Conservation (phyloP, 306 rosid species). For the Echinosophora koreensis region DNA sequence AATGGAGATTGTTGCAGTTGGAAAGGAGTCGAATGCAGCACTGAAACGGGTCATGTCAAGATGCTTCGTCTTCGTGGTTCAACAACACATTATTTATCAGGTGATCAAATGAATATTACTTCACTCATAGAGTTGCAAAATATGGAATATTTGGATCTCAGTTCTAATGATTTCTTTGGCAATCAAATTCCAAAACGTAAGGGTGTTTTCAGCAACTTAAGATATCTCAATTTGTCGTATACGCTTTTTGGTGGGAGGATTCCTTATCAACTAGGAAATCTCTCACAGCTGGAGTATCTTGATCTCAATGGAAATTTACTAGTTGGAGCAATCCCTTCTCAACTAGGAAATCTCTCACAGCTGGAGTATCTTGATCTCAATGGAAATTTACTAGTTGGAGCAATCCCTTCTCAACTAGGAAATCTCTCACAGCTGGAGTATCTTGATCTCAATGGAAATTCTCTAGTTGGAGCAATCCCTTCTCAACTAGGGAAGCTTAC, state of each 20-base stretch:
- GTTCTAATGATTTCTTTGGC: rapidly evolving
- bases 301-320: too few species aligned
- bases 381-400: too few species aligned
- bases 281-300: background rate
- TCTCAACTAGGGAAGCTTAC: background rate
- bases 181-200: background rate
- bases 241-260: rapidly evolving
- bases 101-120: background rate
- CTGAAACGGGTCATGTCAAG: background rate
- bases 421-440: background rate
- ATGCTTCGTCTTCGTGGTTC: slow-evolving; percentile 29
- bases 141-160: slow-evolving; percentile 37
- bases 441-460: background rate
- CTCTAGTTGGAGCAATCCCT: slow-evolving; percentile 1
- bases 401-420: too few species aligned
- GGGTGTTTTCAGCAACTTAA: background rate
- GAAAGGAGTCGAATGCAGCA: slow-evolving; percentile 28
- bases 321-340: background rate
- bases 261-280: slow-evolving; percentile 22
- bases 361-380: too few species aligned
- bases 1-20: slow-evolving; percentile 33
- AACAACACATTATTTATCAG: background rate
- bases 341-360: too few species aligned
- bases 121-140: slow-evolving; percentile 2
- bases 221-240: slow-evolving; percentile 23